Conservation (phyloP, 2,329 filamentous ascomycete species). For the Neonectria hederae region DNA sequence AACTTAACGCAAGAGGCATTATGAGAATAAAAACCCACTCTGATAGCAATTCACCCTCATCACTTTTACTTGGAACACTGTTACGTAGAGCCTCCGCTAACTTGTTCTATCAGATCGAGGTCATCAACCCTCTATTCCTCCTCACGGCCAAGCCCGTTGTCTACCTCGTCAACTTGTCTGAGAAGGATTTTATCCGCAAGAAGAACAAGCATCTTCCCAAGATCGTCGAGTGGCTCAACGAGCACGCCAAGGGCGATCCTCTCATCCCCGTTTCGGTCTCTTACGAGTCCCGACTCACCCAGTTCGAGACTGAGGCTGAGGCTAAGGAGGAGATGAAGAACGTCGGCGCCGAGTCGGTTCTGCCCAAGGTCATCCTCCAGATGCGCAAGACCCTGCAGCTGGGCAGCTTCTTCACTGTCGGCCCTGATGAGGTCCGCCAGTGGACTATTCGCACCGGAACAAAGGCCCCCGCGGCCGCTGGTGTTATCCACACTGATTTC, state of each 20-base stretch:
- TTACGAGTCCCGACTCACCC: constrained; percentile 91
- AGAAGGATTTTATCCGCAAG: constrained; percentile 96
- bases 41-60: constrained; percentile 58
- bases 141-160: constrained; percentile 97
- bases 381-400: constrained; percentile 95
- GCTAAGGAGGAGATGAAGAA: constrained; percentile 88
- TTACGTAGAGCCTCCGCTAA: constrained; percentile 36
- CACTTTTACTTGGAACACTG: constrained; percentile 10
- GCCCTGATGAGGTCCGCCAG: constrained; percentile 94
- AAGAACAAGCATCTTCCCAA: constrained; percentile 99
- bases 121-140: constrained; percentile 96
- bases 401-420: constrained; percentile 96
- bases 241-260: constrained; percentile 85
- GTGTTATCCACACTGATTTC: constrained; percentile 98
- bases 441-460: constrained; percentile 97
- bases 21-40: constrained; percentile 84
- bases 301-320: constrained; percentile 80
- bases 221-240: constrained; percentile 95
- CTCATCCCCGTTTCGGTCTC: constrained; percentile 93
- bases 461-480: constrained; percentile 96
- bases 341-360: constrained; percentile 83
- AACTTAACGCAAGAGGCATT: constrained; percentile 77
- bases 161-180: constrained; percentile 95
- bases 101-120: constrained; percentile 75
- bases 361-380: constrained; percentile 89